Percentiles rank a stretch among this genome's conserved stretches.
Evolutionary conservation across 169 alveolate genomes (phyloP).

Genomic region (Plasmodium gonderi): DNA sequence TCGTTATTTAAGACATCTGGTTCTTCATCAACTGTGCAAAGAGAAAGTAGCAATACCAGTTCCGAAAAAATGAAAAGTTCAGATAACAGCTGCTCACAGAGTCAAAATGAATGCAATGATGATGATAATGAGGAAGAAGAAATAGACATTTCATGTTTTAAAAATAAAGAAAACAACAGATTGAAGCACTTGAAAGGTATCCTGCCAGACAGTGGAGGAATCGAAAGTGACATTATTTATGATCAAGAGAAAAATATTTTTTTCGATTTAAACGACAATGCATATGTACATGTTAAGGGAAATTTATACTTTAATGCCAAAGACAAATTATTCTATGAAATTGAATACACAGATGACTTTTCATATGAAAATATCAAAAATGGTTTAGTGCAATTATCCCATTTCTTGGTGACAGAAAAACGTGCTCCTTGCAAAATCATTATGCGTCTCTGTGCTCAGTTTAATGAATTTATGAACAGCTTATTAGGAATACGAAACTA

Average conservation of each 20-base stretch:
- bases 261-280: slow-evolving; percentile 56
- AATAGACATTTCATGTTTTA: slow-evolving; percentile 10
- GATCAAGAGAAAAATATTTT: slow-evolving; percentile 42
- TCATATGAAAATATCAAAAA: slow-evolving; percentile 17
- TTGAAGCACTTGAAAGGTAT: slow-evolving; percentile 15
- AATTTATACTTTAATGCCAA: slow-evolving; percentile 49
- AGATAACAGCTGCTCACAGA: not conserved
- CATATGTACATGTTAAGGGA: slow-evolving; percentile 26
- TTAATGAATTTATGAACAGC: slow-evolving; percentile 36
- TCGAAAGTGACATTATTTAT: slow-evolving; percentile 51
- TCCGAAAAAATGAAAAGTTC: not conserved
- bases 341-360: slow-evolving; percentile 17
- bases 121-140: not conserved
- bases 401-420: slow-evolving; percentile 24
- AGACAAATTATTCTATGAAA: slow-evolving; percentile 54
- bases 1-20: not conserved
- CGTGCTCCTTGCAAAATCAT: slow-evolving; percentile 60
- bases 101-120: not conserved
- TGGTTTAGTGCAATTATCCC: not conserved
- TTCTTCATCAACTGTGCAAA: not conserved
- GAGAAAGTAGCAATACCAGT: not conserved
- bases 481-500: not conserved
- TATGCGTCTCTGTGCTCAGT: slow-evolving; percentile 27
- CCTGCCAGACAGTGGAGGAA: slow-evolving; percentile 13
- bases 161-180: not conserved